Evolutionary conservation across 768 basidiomycete genomes (phyloP).

Genomic region (Porpolomopsis calyptriformis): DNA sequence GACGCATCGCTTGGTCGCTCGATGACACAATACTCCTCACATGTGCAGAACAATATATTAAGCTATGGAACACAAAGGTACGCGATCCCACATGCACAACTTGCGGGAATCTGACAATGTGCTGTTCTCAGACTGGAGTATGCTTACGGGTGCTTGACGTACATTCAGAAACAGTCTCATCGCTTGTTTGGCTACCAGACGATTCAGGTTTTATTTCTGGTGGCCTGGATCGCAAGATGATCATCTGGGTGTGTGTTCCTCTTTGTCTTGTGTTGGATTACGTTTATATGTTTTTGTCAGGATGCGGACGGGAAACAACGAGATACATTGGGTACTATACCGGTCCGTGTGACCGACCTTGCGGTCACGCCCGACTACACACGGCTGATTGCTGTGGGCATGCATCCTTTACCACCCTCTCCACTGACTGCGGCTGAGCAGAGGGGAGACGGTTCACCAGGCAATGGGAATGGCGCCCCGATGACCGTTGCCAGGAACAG

Average conservation of each 20-base stretch:
- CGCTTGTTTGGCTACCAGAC: slow-evolving; percentile 82
- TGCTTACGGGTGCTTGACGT: slow-evolving; percentile 54
- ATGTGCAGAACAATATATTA: slow-evolving; percentile 68
- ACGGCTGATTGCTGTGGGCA: slow-evolving; percentile 77
- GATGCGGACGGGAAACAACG: slow-evolving; percentile 61
- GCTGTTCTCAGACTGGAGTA: slow-evolving; percentile 82
- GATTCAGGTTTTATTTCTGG: slow-evolving; percentile 84
- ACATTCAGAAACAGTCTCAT: slow-evolving; percentile 77
- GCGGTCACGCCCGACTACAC: slow-evolving; percentile 77
- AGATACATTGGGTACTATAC: slow-evolving; percentile 56
- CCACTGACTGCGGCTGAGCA: slow-evolving; percentile 5
- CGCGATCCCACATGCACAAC: slow-evolving; percentile 11
- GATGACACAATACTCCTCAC: slow-evolving; percentile 81
- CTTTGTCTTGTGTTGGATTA: slow-evolving; percentile 8
- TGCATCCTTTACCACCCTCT: slow-evolving; percentile 27
- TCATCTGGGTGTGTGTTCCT: slow-evolving; percentile 58
- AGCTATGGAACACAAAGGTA: slow-evolving; percentile 87
- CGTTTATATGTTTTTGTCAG: slow-evolving; percentile 34
- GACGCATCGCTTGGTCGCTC: slow-evolving; percentile 84
- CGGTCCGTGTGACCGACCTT: slow-evolving; percentile 80
- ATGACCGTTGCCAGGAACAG: slow-evolving; percentile 27
- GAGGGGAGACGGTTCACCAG: slow-evolving; percentile 26
- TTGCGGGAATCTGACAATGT: too few species aligned
- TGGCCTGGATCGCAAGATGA: slow-evolving; percentile 74
- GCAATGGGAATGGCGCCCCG: slow-evolving; percentile 22